These are phyloP conservation scores for Abrus pulchellus DNA, from an alignment of 306 rosid species.

Conservation along the genomic window DNA sequence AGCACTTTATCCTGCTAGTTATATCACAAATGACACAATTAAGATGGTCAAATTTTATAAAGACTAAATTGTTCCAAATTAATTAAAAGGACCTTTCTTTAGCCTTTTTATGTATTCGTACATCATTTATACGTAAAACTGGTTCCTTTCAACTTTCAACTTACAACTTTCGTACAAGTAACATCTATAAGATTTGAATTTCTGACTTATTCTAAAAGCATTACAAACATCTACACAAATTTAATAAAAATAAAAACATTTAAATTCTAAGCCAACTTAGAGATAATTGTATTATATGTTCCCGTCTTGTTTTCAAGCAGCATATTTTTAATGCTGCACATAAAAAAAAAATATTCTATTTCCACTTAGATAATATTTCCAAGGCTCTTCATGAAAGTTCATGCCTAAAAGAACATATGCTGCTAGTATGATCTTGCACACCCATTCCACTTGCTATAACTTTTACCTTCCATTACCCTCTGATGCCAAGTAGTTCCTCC, in stretches of 20 bases:
- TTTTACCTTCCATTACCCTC: neutral
- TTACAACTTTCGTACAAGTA: neutral
- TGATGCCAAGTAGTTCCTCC: neutral
- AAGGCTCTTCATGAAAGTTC: too few relatives aligned
- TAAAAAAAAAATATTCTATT: too few relatives aligned
- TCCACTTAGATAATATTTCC: too few relatives aligned
- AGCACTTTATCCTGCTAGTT: neutral
- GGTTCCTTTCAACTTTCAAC: neutral
- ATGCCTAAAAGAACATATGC: too few relatives aligned
- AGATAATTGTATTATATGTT: neutral
- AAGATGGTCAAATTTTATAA: neutral
- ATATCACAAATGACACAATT: neutral
- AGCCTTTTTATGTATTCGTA: too few relatives aligned
- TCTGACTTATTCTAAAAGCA: too few relatives aligned
- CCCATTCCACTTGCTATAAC: neutral
- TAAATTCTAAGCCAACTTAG: neutral
- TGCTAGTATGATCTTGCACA: neutral
- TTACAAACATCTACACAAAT: neutral
- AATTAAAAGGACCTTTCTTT: too few relatives aligned
- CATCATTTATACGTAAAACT: neutral
- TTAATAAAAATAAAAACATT: neutral
- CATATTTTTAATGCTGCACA: neutral
- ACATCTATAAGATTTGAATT: neutral
- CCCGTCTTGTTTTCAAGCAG: neutral
- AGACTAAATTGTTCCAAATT: too few relatives aligned